Evolutionary conservation across 148 eudicot genomes (phyloP).

Genomic region (Heliosperma pusillum): DNA sequence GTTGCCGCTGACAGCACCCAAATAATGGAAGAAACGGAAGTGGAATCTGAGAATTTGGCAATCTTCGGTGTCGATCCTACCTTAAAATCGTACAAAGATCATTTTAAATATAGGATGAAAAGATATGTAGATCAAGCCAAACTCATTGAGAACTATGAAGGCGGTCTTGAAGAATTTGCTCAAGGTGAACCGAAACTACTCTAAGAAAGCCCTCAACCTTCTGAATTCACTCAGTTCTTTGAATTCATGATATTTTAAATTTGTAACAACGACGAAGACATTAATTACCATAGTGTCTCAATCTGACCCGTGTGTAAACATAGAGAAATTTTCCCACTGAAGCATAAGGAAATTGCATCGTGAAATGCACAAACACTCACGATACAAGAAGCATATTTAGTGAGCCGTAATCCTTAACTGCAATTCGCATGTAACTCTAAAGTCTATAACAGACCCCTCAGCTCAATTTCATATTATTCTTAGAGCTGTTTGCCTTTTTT

Average conservation of each 20-base stretch:
- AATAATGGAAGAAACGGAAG: slow-evolving; percentile 39
- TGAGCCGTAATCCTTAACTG: neutral
- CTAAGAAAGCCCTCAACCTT: neutral
- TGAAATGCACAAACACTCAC: neutral
- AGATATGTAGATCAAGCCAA: slow-evolving; percentile 63
- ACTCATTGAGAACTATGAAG: slow-evolving; percentile 78
- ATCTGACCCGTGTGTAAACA: neutral
- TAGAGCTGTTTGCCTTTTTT: slow-evolving; percentile 18
- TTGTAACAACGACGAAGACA: neutral
- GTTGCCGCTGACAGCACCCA: slow-evolving; percentile 52
- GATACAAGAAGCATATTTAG: neutral
- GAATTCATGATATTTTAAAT: neutral
- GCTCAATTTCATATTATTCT: neutral
- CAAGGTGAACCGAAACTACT: slow-evolving; percentile 41
- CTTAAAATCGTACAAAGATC: slow-evolving; percentile 65
- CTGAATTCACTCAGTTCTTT: neutral
- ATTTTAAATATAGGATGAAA: slow-evolving; percentile 65
- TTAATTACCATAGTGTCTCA: neutral
- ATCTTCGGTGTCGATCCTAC: slow-evolving; percentile 57
- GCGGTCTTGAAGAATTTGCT: slow-evolving; percentile 84
- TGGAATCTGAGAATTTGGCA: slow-evolving; percentile 44
- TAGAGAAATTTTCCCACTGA: neutral
- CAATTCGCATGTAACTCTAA: neutral
- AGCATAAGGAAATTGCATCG: neutral
- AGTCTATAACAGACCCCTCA: neutral